Base-by-base conservation (phyloP, 345 rosid genomes). In the Pistacia atlantica region DNA sequence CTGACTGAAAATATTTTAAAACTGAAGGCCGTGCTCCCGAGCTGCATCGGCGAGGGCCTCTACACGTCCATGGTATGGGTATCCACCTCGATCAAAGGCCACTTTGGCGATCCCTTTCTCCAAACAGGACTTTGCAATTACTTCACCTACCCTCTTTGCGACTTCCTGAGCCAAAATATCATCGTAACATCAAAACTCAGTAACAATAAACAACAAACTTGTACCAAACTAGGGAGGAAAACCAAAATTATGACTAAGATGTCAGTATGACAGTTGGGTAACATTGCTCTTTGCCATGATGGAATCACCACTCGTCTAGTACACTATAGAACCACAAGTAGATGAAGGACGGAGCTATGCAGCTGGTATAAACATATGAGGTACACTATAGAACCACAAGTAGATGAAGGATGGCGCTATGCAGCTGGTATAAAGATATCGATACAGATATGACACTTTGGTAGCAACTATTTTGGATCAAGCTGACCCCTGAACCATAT, bases 61-160 rank as follows among this genome's bases (percentile, higher is more conserved):
- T 57, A 93, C 78, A 0, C 97, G 94, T 65, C 99, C 99, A 83
- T 95, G 98, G 85, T 95, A 93, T 31, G 89, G 97, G 74, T 89
- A 95, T 37, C 99, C 99, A 60, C 97, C 98, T 67, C 95, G 87
- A 78, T 95, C 97, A 63, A 93, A 95, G 20, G 97, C 96, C 38
- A 95, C 98, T 80, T 90, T 92, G 20, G 88, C 80, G 79, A 93
- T 93, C 63, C 98, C 99, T 84, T 92, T 90, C 87, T 93, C 99
- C 84, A 93, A 75, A 76, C 98, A 95, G 9, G 92, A 80, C 77
- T 90, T 95, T 20, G 97, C 98, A 64, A 95, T 88, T 38, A 73
- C 73, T 86, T 89, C 93, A 42, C 99, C 99, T n/a, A 95, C 86
- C 83, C 73, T 91, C 88, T 89, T 88, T 0, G 98, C 97, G 81